Percentiles rank a stretch among this genome's conserved stretches.
These are phyloP conservation scores for Aquilaria malaccensis DNA, from an alignment of 345 rosid genomes.

Conservation along the genomic window DNA sequence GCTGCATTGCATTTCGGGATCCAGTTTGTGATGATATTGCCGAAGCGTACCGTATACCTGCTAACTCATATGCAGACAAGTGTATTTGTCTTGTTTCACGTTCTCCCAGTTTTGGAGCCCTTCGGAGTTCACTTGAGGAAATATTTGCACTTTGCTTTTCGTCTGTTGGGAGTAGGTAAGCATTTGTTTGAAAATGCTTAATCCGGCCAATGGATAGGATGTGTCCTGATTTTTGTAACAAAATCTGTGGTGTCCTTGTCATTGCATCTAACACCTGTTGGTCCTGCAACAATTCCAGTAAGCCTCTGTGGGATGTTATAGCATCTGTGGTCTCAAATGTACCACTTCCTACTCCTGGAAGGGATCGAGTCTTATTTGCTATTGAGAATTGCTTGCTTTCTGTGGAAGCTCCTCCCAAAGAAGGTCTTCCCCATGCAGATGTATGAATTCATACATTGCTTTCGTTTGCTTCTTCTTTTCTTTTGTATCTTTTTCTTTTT, in stretches of 20 bases:
- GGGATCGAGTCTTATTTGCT: slow-evolving; percentile 83
- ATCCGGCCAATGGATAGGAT: background rate
- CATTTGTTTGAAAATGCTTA: background rate
- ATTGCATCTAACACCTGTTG: slow-evolving; percentile 22
- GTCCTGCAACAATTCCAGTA: slow-evolving; percentile 58
- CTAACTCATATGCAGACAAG: slow-evolving; percentile 87
- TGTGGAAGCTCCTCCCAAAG: slow-evolving; percentile 88
- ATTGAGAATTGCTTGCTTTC: slow-evolving; percentile 81
- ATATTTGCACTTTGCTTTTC: slow-evolving; percentile 84
- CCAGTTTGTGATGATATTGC: slow-evolving; percentile 92
- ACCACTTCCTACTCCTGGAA: slow-evolving; percentile 92
- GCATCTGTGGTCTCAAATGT: slow-evolving; percentile 69
- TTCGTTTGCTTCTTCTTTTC: slow-evolving; percentile 1
- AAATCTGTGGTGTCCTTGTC: slow-evolving; percentile 9
- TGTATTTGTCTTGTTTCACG: slow-evolving; percentile 91
- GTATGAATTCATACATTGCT: slow-evolving; percentile 29
- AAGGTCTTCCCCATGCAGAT: slow-evolving; percentile 92
- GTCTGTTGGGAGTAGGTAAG: slow-evolving; percentile 79
- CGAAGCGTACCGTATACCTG: slow-evolving; percentile 78
- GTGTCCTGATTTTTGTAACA: background rate
- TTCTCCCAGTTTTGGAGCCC: slow-evolving; percentile 73
- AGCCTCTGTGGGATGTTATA: slow-evolving; percentile 89
- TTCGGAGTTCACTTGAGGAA: slow-evolving; percentile 81
- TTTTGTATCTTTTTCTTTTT: slow-evolving; percentile 8
- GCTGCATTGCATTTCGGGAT: slow-evolving; percentile 93